phyloP scores from a whole-genome alignment of 2,329 filamentous ascomycete genomes.

The Emericellopsis atlantica region DNA sequence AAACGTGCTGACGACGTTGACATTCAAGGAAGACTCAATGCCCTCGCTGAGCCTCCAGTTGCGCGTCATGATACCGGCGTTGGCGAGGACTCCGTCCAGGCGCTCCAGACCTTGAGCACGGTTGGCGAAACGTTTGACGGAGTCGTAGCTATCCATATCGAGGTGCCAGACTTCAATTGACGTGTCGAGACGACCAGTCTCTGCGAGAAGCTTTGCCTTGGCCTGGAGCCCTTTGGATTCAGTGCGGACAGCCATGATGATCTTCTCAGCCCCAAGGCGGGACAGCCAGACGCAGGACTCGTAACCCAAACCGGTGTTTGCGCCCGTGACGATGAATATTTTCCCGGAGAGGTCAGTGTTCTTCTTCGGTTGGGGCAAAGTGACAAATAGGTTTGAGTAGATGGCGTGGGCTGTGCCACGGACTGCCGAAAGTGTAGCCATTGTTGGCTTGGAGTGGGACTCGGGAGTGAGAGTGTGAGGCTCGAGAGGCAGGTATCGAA shows the following conservation, averaged over 20 bases:
- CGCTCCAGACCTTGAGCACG: slow-evolving; percentile 20
- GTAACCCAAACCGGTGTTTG: slow-evolving; percentile 23
- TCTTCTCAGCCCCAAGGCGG: slow-evolving; percentile 16
- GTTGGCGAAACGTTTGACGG: slow-evolving; percentile 8
- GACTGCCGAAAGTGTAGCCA: not conserved
- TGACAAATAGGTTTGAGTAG: slow-evolving; percentile 1
- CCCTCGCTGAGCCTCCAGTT: slow-evolving; percentile 25
- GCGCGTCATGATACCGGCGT: slow-evolving; percentile 23
- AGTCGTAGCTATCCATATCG: slow-evolving; percentile 13
- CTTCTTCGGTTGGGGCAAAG: slow-evolving; percentile 8
- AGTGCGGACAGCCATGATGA: slow-evolving; percentile 18
- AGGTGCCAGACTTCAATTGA: slow-evolving; percentile 11
- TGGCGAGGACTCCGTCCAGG: slow-evolving; percentile 30
- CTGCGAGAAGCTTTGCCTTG: not conserved
- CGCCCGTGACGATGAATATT: slow-evolving; percentile 22
- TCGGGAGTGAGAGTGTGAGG: too few species aligned
- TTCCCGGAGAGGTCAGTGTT: slow-evolving; percentile 5
- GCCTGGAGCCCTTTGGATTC: slow-evolving; percentile 3
- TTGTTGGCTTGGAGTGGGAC: not conserved
- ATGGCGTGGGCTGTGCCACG: not conserved
- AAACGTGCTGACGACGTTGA: slow-evolving; percentile 6
- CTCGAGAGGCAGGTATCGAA: too few species aligned
- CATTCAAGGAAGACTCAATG: slow-evolving; percentile 33
- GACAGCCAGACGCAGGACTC: slow-evolving; percentile 23
- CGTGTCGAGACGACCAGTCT: not conserved